Evolutionary conservation across 2,329 filamentous ascomycete genomes (phyloP), one percentile per base, ranked within the genome.

Genomic region (Aspergillus ruber): DNA sequence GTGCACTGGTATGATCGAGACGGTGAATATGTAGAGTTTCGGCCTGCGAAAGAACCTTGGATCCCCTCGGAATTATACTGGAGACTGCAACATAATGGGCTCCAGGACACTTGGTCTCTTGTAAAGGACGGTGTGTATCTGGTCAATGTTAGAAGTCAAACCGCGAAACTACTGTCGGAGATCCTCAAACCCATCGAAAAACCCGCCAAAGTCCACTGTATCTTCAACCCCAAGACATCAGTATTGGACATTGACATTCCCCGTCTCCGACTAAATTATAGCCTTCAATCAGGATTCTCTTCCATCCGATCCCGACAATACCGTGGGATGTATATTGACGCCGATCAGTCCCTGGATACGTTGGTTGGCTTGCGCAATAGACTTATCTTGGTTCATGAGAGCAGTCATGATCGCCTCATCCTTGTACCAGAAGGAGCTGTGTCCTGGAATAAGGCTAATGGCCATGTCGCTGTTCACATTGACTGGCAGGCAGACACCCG

Each of bases 301-400:
- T 38, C 39, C 0, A 50, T 82, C 2, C 46, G 56, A n/a, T 81
- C 74, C 0, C 70, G 68, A 5, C 72, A 82, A 47, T 78, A 75
- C 48, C 66, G 69, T 0, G 76, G 73, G 1, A 78, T 80, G 71
- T 51, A 56, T 0, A 55, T 84, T 2, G 76, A 81, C 51, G 12
- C 50, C 0, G 23, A 68, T 9, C 79, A 81, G 52, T 56, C 58
- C 2, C 56, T 80, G 2, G 74, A 68, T 0, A 73, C 76, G 0
- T 60, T 82, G 4, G 55, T 74, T 27, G 80, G 80, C 0, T 64
- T 83, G 0, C 23, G 54, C 1, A 76, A 66, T 55, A 78, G 74
- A 50, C 64, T 84, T 0, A 63, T 82, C 0, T 56, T 83, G 5
- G 23, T 81, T 4, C 43, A 43, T 8, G 20, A 40, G 8, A 38